Evolutionary conservation across 345 rosid genomes (phyloP), one percentile per base, ranked within the genome.

Genomic region (Passiflora organensis): DNA sequence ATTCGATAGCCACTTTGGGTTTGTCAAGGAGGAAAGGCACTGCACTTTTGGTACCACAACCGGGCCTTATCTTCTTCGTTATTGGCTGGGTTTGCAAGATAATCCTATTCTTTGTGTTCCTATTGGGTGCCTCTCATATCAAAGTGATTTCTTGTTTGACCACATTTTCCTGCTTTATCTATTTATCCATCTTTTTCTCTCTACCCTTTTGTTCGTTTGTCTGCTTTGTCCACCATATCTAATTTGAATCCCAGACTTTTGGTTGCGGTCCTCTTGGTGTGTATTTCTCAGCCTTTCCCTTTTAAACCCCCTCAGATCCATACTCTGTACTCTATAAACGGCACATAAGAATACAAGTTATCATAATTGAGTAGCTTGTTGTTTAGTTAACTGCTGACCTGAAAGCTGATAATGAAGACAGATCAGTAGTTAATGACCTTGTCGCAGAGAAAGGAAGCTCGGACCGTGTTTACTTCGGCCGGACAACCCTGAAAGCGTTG

Each of bases 61-160:
- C 23, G 59, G 56, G 80, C 83, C 93, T 91, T 86, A 91, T 86
- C 98, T 78, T 22, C 49, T 58, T 32, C 74, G 0, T 67, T 0
- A 84, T 89, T 86, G 93, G 97, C 36, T 21, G 70, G 58, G 37
- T 48, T 28, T 19, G 48, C 32, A 70, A 42, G 79, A 42, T 79
- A 20, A 89, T 89, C 97, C 60, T 55, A 13, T 58, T 25, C 17
- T 24, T 1, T 12, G 68, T 18, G 34, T 47, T 79, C 55, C 57
- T 4, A 87, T 80, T 91, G 95, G 95, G 16, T 63, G 65, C 28
- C n/a, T n/a, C 63, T 61, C 51, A 49, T 53, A 56, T 82, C 82
- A 34, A 37, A 0, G 58, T 77, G 94, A 82, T 82, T 85, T 85
- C 81, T 38, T 1, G 72, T 71, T 61, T 47, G 69, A 25, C 51